Base-by-base conservation (phyloP, 2,329 filamentous ascomycete species). In the Zopfia rhizophila region DNA sequence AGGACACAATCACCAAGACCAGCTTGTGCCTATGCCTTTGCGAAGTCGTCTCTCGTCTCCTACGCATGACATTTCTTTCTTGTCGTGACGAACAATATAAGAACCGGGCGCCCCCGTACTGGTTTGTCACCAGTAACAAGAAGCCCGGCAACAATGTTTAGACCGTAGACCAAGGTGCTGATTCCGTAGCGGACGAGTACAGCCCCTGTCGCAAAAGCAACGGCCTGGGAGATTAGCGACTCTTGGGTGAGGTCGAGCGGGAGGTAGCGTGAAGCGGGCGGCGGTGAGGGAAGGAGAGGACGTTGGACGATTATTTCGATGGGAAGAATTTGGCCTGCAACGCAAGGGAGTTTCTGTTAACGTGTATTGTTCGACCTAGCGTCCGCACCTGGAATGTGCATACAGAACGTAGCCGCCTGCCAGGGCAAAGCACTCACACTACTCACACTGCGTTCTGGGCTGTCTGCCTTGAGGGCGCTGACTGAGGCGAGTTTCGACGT, bases 21-120 rank as follows among this genome's bases (percentile, higher is more conserved):
- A 65, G 62, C 66, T 60, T 58, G 68, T 73, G 66, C 70, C 70
- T 69, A 73, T 72, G 69, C 69, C 70, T 72, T 70, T 69, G 68
- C 70, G 69, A 63, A 67, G 61, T 72, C 60, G 64, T 68, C 63
- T 64, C 55, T 58, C 55, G 61, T 60, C 62, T 66, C 56, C 61
- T 63, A 54, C 63, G 54, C 64, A 65, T 67, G 63, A 67, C 70
- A 73, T 73, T 54, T 71, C 70, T 66, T 58, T 62, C 38, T 43
- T 32, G 41, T 48, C 38, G 48, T 61, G 49, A 27, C 43, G 29
- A 48, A 32, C 30, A 33, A 21, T 41, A 35, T 16, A 18, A 39
- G 42, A 50, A 48, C 56, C 46, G 53, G 49, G 46, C 38, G 50
- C 50, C 54, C 45, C 40, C 35, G 35, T 30, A 48, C 55, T 55